Evolutionary conservation across 768 basidiomycete species (phyloP).

Genomic region (Brasilioporus rufonigricans): DNA sequence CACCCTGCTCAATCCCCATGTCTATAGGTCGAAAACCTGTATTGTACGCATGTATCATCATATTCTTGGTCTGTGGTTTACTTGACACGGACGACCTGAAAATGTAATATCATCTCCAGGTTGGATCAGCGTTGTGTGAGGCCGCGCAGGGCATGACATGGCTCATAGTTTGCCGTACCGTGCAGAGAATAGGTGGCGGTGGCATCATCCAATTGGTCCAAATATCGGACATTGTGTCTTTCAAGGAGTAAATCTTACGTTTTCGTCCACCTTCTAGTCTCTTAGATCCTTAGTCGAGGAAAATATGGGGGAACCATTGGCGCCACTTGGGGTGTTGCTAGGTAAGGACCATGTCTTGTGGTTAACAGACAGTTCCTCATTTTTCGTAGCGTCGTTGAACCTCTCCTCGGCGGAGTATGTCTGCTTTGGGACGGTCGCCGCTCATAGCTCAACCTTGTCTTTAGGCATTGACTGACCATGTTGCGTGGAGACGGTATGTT

Average conservation of each 20-base stretch:
- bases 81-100: background rate
- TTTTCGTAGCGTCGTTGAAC: conserved; percentile 39
- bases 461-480: conserved; percentile 35
- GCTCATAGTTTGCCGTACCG: conserved; percentile 39
- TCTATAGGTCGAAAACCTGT: conserved; percentile 36
- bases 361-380: background rate
- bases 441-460: background rate
- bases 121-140: conserved; percentile 41
- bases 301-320: conserved; percentile 38
- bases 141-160: conserved; percentile 44
- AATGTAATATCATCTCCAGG: conserved; percentile 13
- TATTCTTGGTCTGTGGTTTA: conserved; percentile 34
- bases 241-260: conserved; percentile 29
- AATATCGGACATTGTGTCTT: conserved; percentile 40
- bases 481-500: conserved; percentile 41
- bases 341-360: conserved; percentile 16
- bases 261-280: background rate
- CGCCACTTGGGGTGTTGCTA: conserved; percentile 41
- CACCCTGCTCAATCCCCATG: background rate
- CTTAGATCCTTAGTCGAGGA: conserved; percentile 31
- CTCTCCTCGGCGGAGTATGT: conserved; percentile 39
- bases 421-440: background rate
- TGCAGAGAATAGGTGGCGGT: conserved; percentile 45
- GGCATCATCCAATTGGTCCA: conserved; percentile 37
- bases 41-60: conserved; percentile 34